Percentiles rank a stretch among this genome's conserved stretches.
These are phyloP conservation scores for Arachis monticola DNA, from an alignment of 331 rosid species.

Conservation along the genomic window DNA sequence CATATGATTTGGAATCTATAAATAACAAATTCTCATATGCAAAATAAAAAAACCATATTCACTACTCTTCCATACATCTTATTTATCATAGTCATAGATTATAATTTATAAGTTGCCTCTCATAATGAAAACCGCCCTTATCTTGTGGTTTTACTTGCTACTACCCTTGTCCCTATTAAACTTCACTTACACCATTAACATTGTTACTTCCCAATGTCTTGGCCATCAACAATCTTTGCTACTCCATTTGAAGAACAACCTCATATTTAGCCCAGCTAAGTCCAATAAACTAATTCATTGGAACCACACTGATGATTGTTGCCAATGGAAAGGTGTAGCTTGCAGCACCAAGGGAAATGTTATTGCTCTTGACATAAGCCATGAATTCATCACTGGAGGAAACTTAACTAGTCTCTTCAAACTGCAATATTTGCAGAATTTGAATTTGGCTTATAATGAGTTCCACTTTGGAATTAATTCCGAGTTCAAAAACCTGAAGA, in stretches of 20 bases:
- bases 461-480: constrained; percentile 17
- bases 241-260: constrained; percentile 31
- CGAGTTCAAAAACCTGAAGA: not conserved
- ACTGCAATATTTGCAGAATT: constrained; percentile 27
- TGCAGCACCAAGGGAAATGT: constrained; percentile 42
- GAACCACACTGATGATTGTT: constrained; percentile 43
- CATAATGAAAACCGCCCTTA: not conserved
- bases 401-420: constrained; percentile 42
- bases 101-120: no score
- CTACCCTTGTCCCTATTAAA: not conserved
- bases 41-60: no score
- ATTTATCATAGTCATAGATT: no score
- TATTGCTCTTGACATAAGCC: constrained; percentile 25
- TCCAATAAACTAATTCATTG: constrained; percentile 31
- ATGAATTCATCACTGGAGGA: constrained; percentile 28
- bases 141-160: not conserved
- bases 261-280: not conserved
- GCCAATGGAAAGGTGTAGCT: constrained; percentile 53
- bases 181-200: not conserved
- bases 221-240: constrained; percentile 31
- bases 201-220: constrained; percentile 12
- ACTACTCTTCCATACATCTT: no score
- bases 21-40: no score
- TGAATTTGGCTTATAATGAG: constrained; percentile 36
- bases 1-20: no score